Evolutionary conservation across 2,329 filamentous ascomycete genomes (phyloP).

Genomic region (Amauroascus verrucosus): DNA sequence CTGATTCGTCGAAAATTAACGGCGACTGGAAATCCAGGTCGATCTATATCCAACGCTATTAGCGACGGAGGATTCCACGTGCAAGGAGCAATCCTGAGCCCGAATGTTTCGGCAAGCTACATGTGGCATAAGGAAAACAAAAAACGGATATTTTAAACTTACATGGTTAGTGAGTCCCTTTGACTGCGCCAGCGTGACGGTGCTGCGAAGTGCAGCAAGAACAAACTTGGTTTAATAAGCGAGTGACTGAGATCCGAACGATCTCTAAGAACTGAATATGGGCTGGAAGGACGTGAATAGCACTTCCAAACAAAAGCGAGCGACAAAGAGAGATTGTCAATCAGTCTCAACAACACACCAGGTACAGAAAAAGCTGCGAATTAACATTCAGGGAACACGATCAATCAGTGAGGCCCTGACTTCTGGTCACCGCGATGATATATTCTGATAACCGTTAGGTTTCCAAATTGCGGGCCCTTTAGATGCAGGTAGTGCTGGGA

Average conservation of each 20-base stretch:
- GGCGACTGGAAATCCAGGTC: conserved; percentile 39
- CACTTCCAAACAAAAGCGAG: conserved; percentile 36
- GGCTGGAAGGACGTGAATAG: conserved; percentile 26
- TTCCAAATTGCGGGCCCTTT: neutral
- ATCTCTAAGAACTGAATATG: conserved; percentile 31
- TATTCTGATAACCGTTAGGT: neutral
- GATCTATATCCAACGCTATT: conserved; percentile 24
- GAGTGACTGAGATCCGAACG: conserved; percentile 36
- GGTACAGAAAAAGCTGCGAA: conserved; percentile 23
- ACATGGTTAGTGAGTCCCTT: conserved; percentile 39
- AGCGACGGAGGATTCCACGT: neutral
- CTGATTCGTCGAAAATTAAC: conserved; percentile 39
- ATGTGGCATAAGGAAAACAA: conserved; percentile 16
- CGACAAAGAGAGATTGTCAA: conserved; percentile 29
- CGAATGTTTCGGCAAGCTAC: neutral
- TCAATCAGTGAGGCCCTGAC: neutral
- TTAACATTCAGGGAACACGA: conserved; percentile 24
- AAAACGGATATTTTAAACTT: conserved; percentile 20
- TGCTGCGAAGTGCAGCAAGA: conserved; percentile 38
- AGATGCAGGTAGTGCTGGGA: conserved; percentile 1
- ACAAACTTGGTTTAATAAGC: conserved; percentile 34
- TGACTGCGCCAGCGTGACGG: conserved; percentile 43
- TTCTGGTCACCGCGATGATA: neutral
- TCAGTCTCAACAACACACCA: conserved; percentile 26
- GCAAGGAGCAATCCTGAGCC: neutral